Conservation (phyloP, 2,329 filamentous ascomycete species). For the Pestalotiopsis sp. region DNA sequence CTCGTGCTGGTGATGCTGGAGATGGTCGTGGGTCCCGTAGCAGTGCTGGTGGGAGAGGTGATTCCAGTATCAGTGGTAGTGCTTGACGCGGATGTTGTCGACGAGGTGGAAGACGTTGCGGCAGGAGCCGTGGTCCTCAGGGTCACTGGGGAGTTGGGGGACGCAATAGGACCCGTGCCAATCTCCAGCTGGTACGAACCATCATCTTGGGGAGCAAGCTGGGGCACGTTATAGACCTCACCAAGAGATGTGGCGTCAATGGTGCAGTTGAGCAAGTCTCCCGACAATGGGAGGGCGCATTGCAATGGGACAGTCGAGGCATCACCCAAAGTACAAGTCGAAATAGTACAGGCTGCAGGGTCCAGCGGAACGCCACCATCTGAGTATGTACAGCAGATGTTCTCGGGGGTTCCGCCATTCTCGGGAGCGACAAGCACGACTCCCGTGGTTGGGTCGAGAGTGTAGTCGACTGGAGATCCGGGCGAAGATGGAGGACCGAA, state of each 20-base stretch:
- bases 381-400: conserved; percentile 1
- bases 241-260: too few species aligned
- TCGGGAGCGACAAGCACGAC: background rate
- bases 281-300: background rate
- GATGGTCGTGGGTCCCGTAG: background rate
- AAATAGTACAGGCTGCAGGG: background rate
- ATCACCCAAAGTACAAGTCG: background rate
- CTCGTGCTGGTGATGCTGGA: too few species aligned
- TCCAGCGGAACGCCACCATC: background rate
- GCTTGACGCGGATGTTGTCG: background rate
- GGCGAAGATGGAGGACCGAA: background rate
- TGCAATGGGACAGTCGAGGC: background rate
- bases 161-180: background rate
- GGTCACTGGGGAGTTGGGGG: background rate
- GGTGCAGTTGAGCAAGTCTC: too few species aligned
- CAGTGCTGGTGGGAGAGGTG: background rate
- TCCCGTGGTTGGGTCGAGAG: background rate
- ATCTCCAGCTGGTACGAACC: conserved; percentile 4
- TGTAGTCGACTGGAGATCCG: background rate
- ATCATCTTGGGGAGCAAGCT: background rate
- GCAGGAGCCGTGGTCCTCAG: too few species aligned
- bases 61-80: too few species aligned
- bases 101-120: too few species aligned
- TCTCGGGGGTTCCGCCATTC: background rate
- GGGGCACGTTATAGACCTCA: background rate